phyloP scores from a whole-genome alignment of 2,329 filamentous ascomycete species.

The Escovopsis sp. region DNA sequence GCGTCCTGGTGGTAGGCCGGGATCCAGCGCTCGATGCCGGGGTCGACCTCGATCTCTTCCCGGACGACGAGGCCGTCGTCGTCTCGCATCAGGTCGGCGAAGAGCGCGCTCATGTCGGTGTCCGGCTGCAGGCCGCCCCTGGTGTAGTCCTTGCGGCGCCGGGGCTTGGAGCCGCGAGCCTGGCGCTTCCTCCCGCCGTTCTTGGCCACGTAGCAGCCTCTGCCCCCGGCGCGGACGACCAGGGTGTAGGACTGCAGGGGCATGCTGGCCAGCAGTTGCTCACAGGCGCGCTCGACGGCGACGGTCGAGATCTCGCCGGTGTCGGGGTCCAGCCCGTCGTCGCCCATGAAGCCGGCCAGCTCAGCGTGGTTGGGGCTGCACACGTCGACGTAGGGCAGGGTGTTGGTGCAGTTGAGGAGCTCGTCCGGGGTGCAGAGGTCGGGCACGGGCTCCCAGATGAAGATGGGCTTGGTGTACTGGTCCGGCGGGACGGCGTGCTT shows the following conservation, averaged over 20 bases:
- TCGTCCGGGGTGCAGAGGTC: constrained; percentile 66
- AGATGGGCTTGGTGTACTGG: constrained; percentile 44
- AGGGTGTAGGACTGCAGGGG: constrained; percentile 50
- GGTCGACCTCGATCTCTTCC: constrained; percentile 47
- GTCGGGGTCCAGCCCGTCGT: constrained; percentile 36
- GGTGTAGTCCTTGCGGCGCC: constrained; percentile 26
- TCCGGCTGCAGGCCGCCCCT: constrained; percentile 42
- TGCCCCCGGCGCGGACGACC: constrained; percentile 56
- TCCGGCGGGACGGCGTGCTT: constrained; percentile 23
- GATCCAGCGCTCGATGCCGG: constrained; percentile 57
- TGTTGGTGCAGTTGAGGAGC: constrained; percentile 49
- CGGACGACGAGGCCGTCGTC: constrained; percentile 36
- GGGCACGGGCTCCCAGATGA: constrained; percentile 93
- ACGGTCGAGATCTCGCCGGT: constrained; percentile 38
- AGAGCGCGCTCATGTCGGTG: constrained; percentile 48
- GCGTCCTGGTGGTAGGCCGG: constrained; percentile 53
- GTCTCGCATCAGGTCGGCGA: constrained; percentile 42
- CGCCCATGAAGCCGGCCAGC: constrained; percentile 71
- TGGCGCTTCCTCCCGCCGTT: constrained; percentile 39
- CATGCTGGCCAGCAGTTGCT: constrained; percentile 49
- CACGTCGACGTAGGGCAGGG: constrained; percentile 45
- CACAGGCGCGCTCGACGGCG: constrained; percentile 43
- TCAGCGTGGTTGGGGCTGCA: constrained; percentile 77
- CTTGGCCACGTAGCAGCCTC: constrained; percentile 52
- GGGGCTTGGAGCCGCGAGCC: constrained; percentile 13